Percentiles rank a stretch among this genome's conserved stretches.
phyloP scores from a whole-genome alignment of 1,139 yeast genomes.

The Geotrichum histeridarum region DNA sequence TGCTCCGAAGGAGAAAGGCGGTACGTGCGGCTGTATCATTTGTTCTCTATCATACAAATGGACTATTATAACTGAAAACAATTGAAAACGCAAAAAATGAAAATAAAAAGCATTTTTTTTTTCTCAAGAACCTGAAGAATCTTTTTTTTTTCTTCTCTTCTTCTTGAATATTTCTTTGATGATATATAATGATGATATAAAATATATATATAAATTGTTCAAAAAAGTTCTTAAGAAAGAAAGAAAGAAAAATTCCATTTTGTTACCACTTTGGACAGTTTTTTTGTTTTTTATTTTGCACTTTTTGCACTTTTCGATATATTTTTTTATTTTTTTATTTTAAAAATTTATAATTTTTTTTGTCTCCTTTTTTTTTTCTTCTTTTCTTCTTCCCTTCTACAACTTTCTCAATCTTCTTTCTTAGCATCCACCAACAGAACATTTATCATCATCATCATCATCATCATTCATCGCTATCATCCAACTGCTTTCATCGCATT shows the following conservation, averaged over 20 bases:
- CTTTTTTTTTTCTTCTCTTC: no score
- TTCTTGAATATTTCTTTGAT: no score
- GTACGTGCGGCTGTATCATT: no score
- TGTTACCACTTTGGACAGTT: no score
- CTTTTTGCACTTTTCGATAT: neutral
- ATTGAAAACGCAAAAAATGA: no score
- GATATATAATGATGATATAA: no score
- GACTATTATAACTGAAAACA: no score
- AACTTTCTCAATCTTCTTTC: neutral
- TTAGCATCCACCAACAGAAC: neutral
- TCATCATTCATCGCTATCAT: neutral
- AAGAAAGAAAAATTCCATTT: neutral
- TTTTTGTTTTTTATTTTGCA: neutral
- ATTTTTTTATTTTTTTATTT: neutral
- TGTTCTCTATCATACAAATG: no score
- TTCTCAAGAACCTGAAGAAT: no score
- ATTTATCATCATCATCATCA: neutral
- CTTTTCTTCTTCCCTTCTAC: neutral
- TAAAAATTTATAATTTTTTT: conserved; percentile 3
- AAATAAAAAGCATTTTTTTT: no score
- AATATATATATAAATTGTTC: no score
- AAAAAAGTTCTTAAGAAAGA: neutral
- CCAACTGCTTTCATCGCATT: neutral
- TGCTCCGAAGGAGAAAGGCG: no score
- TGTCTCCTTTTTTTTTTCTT: neutral